phyloP scores from a whole-genome alignment of 352 stramenopile species.

The Phytophthora citrophthora region DNA sequence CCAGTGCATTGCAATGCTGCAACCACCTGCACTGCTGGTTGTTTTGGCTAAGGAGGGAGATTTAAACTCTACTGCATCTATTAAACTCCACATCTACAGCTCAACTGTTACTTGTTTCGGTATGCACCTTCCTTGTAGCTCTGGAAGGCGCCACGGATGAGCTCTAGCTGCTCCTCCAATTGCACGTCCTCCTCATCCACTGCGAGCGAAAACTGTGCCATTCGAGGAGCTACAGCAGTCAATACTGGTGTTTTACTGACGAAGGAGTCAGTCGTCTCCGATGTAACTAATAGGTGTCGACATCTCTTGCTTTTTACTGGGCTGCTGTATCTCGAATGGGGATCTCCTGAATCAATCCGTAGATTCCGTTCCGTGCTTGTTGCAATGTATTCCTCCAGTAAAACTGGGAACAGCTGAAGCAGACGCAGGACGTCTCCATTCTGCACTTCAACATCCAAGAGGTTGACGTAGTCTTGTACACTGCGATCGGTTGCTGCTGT shows the following conservation, averaged over 20 bases:
- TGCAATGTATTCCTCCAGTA: conserved; percentile 55
- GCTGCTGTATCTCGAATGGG: not conserved
- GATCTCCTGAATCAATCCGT: not conserved
- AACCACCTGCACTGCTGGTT: not conserved
- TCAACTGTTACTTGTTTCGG: not conserved
- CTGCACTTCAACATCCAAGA: conserved; percentile 25
- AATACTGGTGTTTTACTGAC: not conserved
- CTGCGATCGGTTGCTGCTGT: conserved; percentile 16
- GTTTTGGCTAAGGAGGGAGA: not conserved
- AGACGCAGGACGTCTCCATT: conserved; percentile 48
- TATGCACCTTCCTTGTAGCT: conserved; percentile 20
- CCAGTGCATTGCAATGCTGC: conserved; percentile 34
- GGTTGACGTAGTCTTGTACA: conserved; percentile 25
- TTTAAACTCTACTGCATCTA: not conserved
- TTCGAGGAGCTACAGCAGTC: not conserved
- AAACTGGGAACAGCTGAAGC: conserved; percentile 55
- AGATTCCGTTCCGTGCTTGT: not conserved
- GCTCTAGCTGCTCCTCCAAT: conserved; percentile 43
- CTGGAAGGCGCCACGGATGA: conserved; percentile 46
- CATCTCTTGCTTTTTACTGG: not conserved
- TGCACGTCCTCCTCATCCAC: conserved; percentile 15
- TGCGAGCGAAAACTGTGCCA: not conserved
- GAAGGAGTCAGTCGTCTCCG: too few species aligned
- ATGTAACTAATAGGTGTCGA: not conserved
- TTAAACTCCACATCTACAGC: not conserved